Evolutionary conservation across 768 basidiomycete genomes (phyloP).

Genomic region (Hypholoma fasciculare): DNA sequence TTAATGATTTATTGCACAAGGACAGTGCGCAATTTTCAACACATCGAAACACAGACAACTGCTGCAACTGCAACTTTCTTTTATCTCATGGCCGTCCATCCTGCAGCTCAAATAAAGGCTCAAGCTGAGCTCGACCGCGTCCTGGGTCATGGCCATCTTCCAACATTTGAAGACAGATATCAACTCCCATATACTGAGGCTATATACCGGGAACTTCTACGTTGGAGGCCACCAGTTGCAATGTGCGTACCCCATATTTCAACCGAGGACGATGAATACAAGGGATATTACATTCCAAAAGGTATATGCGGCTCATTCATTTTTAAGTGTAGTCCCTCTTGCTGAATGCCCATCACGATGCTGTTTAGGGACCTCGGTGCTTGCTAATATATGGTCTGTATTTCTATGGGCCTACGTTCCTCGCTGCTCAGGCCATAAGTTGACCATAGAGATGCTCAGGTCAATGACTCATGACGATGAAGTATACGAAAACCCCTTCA

Average conservation of each 20-base stretch:
- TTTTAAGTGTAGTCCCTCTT: background rate
- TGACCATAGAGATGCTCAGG: background rate
- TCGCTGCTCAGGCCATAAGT: background rate
- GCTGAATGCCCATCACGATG: too few relatives aligned
- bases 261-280: slow-evolving; percentile 19
- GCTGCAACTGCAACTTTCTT: slow-evolving; percentile 19
- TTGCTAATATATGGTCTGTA: background rate
- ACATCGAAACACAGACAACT: background rate
- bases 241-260: slow-evolving; percentile 20
- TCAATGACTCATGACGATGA: slow-evolving; percentile 17
- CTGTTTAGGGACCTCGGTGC: background rate
- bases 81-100: slow-evolving; percentile 26
- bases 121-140: slow-evolving; percentile 31
- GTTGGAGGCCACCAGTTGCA: slow-evolving; percentile 7
- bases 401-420: background rate
- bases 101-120: slow-evolving; percentile 28
- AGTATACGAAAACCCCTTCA: slow-evolving; percentile 15
- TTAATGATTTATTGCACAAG: too few relatives aligned
- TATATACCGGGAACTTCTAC: slow-evolving; percentile 11
- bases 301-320: background rate
- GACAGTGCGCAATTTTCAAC: too few relatives aligned
- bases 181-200: slow-evolving; percentile 23
- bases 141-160: slow-evolving; percentile 26
- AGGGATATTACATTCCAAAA: slow-evolving; percentile 24
- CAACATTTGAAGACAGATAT: slow-evolving; percentile 21